Evolutionary conservation across 1,284 basidiomycete species (phyloP).

Genomic region (Cystobasidium sp.): DNA sequence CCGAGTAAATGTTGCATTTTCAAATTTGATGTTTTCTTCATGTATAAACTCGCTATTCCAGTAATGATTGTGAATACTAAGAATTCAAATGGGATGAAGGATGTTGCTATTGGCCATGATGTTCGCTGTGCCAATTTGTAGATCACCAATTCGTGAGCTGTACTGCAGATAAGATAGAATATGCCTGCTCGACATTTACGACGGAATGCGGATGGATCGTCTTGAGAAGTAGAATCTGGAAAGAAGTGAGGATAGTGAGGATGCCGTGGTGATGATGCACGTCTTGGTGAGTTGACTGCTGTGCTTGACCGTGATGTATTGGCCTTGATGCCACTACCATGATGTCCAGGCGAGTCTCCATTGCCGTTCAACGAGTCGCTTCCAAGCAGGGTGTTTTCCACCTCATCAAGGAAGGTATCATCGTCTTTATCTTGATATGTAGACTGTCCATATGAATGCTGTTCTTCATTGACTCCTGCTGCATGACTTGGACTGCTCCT

Average conservation of each 20-base stretch:
- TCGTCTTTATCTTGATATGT: constrained; percentile 7
- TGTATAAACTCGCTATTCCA: background rate
- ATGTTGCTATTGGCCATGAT: constrained; percentile 10
- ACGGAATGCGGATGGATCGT: constrained; percentile 1
- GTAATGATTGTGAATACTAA: background rate
- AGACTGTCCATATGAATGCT: background rate
- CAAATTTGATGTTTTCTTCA: constrained; percentile 11
- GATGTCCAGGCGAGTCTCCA: no score
- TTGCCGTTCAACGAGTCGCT: no score
- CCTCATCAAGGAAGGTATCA: constrained; percentile 17
- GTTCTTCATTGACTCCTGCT: background rate
- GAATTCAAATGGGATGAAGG: constrained; percentile 25
- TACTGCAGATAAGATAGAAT: constrained; percentile 14
- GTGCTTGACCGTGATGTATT: background rate
- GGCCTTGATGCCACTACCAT: background rate
- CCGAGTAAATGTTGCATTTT: constrained; percentile 1
- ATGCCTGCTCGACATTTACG: constrained; percentile 18
- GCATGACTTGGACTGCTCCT: background rate
- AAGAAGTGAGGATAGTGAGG: background rate
- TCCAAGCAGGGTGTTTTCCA: constrained; percentile 4
- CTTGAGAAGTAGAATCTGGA: no score
- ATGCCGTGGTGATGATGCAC: background rate
- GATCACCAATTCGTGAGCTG: constrained; percentile 15
- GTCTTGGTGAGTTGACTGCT: background rate
- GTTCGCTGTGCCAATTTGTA: constrained; percentile 35